Evolutionary conservation across 352 stramenopile genomes (phyloP).

Genomic region (Elongisporangium senticosum): DNA sequence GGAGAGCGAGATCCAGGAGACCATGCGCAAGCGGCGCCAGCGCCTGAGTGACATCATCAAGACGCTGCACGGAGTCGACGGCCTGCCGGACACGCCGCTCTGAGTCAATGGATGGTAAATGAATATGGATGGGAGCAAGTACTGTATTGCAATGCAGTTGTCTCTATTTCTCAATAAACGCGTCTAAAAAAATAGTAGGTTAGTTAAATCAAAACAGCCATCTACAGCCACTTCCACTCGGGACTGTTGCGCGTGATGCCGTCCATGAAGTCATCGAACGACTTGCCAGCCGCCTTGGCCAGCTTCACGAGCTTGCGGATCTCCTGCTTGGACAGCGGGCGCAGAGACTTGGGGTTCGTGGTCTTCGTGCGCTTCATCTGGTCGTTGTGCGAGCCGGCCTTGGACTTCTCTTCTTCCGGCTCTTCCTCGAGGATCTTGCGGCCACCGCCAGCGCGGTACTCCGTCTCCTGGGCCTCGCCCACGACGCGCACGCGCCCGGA

Average conservation of each 20-base stretch:
- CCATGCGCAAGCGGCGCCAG: background rate
- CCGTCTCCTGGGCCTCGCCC: slow-evolving; percentile 64
- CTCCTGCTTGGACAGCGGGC: slow-evolving; percentile 62
- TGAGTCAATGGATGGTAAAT: no score
- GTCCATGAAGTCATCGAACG: slow-evolving; percentile 59
- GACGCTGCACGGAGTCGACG: background rate
- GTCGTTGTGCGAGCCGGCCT: slow-evolving; percentile 37
- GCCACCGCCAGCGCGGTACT: slow-evolving; percentile 58
- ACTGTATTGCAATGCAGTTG: background rate
- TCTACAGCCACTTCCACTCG: slow-evolving; percentile 72
- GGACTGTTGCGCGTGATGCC: slow-evolving; percentile 49
- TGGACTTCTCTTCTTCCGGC: slow-evolving; percentile 35
- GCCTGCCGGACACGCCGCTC: background rate
- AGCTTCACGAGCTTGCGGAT: slow-evolving; percentile 62
- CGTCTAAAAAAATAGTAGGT: slow-evolving; percentile 3
- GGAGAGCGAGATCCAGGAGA: background rate
- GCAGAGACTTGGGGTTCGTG: slow-evolving; percentile 69
- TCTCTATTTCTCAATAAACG: slow-evolving; percentile 3
- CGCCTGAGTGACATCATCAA: background rate
- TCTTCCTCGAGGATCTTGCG: slow-evolving; percentile 65
- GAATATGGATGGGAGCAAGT: no score
- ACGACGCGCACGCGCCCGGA: slow-evolving; percentile 59
- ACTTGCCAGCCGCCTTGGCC: slow-evolving; percentile 48
- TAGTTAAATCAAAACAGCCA: slow-evolving; percentile 1
- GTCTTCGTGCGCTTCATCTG: slow-evolving; percentile 61